Evolutionary conservation across 257 asterid species (phyloP).

Genomic region (Osmanthus fragrans): DNA sequence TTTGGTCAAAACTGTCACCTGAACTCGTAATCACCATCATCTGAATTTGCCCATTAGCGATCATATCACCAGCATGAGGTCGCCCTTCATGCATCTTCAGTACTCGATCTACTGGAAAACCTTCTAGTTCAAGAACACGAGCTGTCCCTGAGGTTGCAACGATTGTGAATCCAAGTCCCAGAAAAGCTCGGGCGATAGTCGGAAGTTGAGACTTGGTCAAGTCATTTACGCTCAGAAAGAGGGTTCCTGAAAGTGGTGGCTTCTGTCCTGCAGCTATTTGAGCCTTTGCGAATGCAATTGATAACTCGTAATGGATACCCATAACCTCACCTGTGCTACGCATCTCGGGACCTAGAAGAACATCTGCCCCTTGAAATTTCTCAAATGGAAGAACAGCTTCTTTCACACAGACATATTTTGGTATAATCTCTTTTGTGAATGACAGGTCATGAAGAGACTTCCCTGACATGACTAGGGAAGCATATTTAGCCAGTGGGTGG

Average conservation of each 20-base stretch:
- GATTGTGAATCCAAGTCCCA: conserved; percentile 57
- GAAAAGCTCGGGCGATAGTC: conserved; percentile 67
- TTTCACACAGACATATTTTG: conserved; percentile 79
- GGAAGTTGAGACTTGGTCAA: conserved; percentile 69
- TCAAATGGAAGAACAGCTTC: conserved; percentile 97
- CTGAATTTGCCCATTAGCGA: conserved; percentile 84
- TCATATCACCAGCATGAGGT: conserved; percentile 86
- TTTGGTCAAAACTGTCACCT: conserved; percentile 77
- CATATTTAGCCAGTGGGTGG: conserved; percentile 90
- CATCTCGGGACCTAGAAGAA: conserved; percentile 96
- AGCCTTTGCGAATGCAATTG: conserved; percentile 90
- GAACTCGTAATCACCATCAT: conserved; percentile 92
- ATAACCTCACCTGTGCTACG: conserved; percentile 97
- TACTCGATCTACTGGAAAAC: conserved; percentile 74
- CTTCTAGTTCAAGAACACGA: conserved; percentile 65
- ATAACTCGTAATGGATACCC: conserved; percentile 67
- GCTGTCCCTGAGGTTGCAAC: conserved; percentile 95
- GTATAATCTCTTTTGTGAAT: conserved; percentile 82
- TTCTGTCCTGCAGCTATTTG: conserved; percentile 90
- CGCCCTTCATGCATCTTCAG: conserved; percentile 94
- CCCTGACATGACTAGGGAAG: conserved; percentile 95
- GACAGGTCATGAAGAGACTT: conserved; percentile 68
- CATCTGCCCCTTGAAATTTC: conserved; percentile 93
- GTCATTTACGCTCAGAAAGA: conserved; percentile 86
- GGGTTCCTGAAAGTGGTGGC: conserved; percentile 75